A percentile compares a stretch with the other conserved stretches of the same genome.
These are phyloP conservation scores for Rhizopus sp. DNA, from an alignment of 371 early-diverging fungal genomes.

Conservation along the genomic window DNA sequence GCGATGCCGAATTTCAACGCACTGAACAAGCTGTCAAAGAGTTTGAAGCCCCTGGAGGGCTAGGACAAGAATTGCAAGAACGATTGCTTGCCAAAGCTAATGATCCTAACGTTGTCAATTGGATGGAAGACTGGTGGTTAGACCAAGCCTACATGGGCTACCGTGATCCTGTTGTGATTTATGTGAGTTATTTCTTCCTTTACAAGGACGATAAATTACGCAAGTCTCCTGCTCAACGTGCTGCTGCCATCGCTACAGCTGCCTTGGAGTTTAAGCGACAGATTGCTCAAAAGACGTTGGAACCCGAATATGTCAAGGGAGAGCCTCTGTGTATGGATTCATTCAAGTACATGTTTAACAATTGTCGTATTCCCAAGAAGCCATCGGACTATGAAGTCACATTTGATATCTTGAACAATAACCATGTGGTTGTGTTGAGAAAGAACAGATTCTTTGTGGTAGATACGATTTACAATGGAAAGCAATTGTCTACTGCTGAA, in stretches of 20 bases:
- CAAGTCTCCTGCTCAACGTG: conserved; percentile 78
- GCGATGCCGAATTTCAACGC: conserved; percentile 69
- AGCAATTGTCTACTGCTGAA: conserved; percentile 81
- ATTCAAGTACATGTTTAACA: conserved; percentile 96
- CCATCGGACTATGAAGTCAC: conserved; percentile 83
- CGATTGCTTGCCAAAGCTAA: conserved; percentile 74
- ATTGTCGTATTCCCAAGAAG: conserved; percentile 87
- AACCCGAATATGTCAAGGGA: conserved; percentile 83
- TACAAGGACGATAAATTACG: conserved; percentile 84
- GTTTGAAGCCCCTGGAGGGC: conserved; percentile 80
- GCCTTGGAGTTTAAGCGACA: conserved; percentile 85
- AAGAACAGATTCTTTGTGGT: conserved; percentile 89
- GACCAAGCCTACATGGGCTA: conserved; percentile 92
- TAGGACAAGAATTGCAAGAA: conserved; percentile 81
- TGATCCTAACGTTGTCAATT: conserved; percentile 71
- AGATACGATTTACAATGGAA: conserved; percentile 75
- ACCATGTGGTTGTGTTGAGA: conserved; percentile 87
- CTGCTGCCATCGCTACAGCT: conserved; percentile 85
- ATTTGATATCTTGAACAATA: conserved; percentile 78
- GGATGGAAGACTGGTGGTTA: conserved; percentile 97
- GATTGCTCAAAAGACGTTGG: conserved; percentile 77
- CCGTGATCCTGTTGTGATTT: conserved; percentile 92
- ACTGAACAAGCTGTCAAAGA: conserved; percentile 76
- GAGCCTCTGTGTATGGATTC: conserved; percentile 88
- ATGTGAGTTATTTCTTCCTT: conserved; percentile 84